phyloP scores from a whole-genome alignment of 1,284 basidiomycete species.

The Trichosporon asahii region DNA sequence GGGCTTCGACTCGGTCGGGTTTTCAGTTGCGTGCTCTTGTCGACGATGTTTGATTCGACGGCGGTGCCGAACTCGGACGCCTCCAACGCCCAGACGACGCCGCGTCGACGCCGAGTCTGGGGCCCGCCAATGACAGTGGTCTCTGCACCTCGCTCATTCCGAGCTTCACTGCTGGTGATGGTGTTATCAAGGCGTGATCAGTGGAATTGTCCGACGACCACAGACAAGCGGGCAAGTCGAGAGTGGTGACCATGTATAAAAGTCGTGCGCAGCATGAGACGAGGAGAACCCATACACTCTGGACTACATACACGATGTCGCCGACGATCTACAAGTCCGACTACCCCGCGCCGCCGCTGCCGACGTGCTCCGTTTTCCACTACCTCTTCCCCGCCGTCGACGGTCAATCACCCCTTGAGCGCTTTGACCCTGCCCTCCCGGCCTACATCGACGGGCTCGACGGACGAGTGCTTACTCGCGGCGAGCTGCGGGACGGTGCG shows the following conservation, averaged over 20 bases:
- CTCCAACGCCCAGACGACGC: background rate
- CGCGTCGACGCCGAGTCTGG: background rate
- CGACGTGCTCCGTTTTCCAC: constrained; percentile 16
- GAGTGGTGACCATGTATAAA: background rate
- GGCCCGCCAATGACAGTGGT: background rate
- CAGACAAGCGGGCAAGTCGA: background rate
- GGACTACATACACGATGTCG: background rate
- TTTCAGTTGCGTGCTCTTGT: background rate
- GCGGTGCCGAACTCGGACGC: background rate
- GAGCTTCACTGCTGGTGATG: background rate
- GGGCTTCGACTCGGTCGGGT: background rate
- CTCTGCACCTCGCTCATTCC: background rate
- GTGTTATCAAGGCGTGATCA: constrained; percentile 10
- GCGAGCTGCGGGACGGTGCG: constrained; percentile 58
- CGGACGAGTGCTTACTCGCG: constrained; percentile 61
- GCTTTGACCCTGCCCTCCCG: constrained; percentile 43
- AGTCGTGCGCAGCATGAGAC: background rate
- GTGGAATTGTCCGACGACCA: background rate
- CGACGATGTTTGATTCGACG: background rate
- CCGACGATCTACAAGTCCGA: constrained; percentile 20
- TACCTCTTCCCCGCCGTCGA: constrained; percentile 19
- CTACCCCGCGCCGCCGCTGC: constrained; percentile 17
- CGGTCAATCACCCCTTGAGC: constrained; percentile 26
- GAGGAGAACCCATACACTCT: background rate
- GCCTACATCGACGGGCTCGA: constrained; percentile 68